These are phyloP conservation scores for Penstemon eatonii DNA, from an alignment of 257 asterid genomes.

Conservation along the genomic window DNA sequence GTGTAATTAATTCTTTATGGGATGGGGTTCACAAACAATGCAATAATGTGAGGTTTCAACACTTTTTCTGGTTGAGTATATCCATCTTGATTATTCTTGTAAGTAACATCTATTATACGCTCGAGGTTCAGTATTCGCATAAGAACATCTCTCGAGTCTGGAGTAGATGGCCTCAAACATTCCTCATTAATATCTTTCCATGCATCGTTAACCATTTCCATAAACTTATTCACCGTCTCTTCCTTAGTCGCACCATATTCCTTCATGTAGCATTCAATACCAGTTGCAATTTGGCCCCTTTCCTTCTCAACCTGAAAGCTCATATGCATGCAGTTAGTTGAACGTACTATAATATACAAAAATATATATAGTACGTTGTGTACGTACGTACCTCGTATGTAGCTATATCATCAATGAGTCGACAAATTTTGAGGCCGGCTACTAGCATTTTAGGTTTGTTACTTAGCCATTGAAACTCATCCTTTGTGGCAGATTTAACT, in stretches of 20 bases:
- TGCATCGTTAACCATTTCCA: slow-evolving; percentile 8
- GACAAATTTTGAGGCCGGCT: slow-evolving; percentile 4
- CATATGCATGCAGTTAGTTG: no score
- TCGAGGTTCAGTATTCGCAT: slow-evolving; percentile 20
- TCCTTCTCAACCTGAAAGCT: slow-evolving; percentile 28
- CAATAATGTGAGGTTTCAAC: slow-evolving; percentile 24
- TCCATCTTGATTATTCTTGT: slow-evolving; percentile 30
- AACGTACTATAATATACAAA: no score
- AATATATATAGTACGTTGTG: no score
- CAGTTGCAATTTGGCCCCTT: slow-evolving; percentile 32
- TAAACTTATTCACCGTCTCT: slow-evolving; percentile 21
- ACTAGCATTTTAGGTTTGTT: slow-evolving; percentile 18
- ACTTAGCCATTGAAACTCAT: slow-evolving; percentile 9
- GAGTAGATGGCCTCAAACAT: slow-evolving; percentile 15
- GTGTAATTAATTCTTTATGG: no score
- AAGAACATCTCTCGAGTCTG: slow-evolving; percentile 17
- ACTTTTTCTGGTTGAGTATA: slow-evolving; percentile 31
- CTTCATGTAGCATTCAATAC: slow-evolving; percentile 30
- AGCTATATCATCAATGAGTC: slow-evolving; percentile 16
- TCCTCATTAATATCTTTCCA: slow-evolving; percentile 36
- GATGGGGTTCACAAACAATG: slow-evolving; percentile 24
- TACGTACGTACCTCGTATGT: slow-evolving; percentile 5
- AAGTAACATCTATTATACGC: slow-evolving; percentile 19
- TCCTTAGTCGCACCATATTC: slow-evolving; percentile 24
- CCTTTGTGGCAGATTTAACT: neutral